Conservation (phyloP, 2,329 filamentous ascomycete genomes). For the Botrytis porri region DNA sequence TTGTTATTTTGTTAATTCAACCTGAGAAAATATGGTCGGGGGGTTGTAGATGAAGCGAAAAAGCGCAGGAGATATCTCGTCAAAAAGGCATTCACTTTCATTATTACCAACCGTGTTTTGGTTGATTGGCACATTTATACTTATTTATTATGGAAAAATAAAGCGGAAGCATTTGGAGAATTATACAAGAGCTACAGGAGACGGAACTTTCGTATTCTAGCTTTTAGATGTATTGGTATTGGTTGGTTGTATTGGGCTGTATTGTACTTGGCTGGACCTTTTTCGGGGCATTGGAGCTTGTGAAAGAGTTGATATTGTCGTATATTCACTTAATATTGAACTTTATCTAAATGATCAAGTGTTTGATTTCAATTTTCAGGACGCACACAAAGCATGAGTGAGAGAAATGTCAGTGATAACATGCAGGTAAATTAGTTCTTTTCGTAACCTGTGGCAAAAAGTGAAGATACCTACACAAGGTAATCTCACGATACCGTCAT, state of each 20-base stretch:
- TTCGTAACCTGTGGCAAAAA: background rate
- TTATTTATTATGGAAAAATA: background rate
- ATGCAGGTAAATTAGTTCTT: background rate
- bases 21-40: background rate
- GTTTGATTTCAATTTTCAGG: background rate
- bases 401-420: background rate
- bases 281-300: background rate
- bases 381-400: background rate
- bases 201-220: background rate
- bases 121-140: conserved; percentile 10
- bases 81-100: conserved; percentile 2
- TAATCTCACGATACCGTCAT: background rate
- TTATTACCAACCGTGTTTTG: background rate
- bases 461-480: background rate
- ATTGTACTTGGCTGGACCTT: conserved; percentile 1
- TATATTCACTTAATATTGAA: background rate
- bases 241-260: background rate
- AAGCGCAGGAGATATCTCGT: background rate
- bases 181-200: background rate
- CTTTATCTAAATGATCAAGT: conserved; percentile 6
- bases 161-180: background rate
- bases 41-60: conserved; percentile 7
- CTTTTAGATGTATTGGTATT: conserved; percentile 5
- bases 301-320: background rate
- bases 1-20: background rate